Evolutionary conservation across 2,329 filamentous ascomycete genomes (phyloP).

Genomic region (Beauveria pseudobassiana): DNA sequence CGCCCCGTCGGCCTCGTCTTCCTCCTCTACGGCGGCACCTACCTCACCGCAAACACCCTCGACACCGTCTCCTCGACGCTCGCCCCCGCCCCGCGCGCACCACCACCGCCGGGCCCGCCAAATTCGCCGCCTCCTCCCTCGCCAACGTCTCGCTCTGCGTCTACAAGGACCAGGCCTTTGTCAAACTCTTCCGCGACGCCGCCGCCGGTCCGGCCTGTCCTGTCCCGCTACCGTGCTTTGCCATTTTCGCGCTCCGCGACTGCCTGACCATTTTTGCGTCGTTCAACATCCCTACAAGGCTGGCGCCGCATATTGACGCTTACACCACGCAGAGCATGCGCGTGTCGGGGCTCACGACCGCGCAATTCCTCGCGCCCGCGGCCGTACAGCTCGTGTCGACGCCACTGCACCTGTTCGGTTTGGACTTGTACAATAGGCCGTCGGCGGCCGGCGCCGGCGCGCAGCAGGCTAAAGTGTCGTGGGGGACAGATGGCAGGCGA

Average conservation of each 20-base stretch:
- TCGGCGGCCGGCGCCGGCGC: conserved; percentile 19
- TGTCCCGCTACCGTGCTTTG: conserved; percentile 64
- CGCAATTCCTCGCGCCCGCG: conserved; percentile 76
- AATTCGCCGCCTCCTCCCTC: conserved; percentile 73
- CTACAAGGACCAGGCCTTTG: conserved; percentile 84
- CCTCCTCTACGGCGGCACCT: conserved; percentile 79
- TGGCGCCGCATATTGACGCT: conserved; percentile 60
- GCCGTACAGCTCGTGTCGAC: conserved; percentile 73
- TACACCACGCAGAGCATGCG: conserved; percentile 27
- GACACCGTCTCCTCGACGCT: conserved; percentile 70
- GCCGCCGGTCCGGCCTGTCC: conserved; percentile 35
- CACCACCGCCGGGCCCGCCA: conserved; percentile 67
- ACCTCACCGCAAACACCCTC: conserved; percentile 78
- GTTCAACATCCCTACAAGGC: conserved; percentile 78
- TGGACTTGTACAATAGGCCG: conserved; percentile 79
- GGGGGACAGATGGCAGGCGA: conserved; percentile 56
- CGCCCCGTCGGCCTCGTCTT: conserved; percentile 63
- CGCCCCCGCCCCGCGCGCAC: conserved; percentile 45
- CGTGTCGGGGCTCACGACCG: conserved; percentile 51
- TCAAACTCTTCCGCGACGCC: conserved; percentile 67
- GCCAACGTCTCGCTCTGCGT: conserved; percentile 81
- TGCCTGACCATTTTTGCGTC: conserved; percentile 84
- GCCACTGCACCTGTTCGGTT: conserved; percentile 73
- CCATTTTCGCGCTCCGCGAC: conserved; percentile 75
- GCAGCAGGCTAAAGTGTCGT: conserved; percentile 27